Conservation (phyloP, 78 protist genomes). For the Dictyostelium capitatum region DNA sequence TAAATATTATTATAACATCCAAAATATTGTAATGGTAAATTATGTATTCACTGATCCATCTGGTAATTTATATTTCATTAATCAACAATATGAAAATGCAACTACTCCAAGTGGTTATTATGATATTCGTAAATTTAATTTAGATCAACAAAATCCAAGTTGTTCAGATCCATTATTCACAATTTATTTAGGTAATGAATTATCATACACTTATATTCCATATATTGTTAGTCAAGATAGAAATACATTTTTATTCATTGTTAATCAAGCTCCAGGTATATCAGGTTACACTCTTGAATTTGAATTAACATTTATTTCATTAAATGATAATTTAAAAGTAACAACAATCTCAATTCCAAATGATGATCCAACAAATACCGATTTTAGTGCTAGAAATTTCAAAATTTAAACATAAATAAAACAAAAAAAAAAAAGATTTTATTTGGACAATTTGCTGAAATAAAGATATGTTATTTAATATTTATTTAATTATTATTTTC, state of each 20-base stretch:
- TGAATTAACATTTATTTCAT: background rate
- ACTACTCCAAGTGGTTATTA: background rate
- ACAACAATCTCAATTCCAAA: background rate
- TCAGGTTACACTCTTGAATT: background rate
- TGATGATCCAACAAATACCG: background rate
- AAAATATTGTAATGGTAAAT: background rate
- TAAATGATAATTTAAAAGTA: background rate
- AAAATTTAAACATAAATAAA: too few species aligned
- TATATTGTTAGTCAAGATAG: background rate
- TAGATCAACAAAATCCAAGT: background rate
- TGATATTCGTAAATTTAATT: background rate
- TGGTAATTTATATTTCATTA: background rate
- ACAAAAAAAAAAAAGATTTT: too few species aligned
- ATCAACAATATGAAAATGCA: background rate
- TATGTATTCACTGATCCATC: background rate
- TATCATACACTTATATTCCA: background rate
- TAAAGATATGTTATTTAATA: too few species aligned
- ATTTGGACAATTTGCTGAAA: too few species aligned
- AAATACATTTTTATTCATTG: background rate
- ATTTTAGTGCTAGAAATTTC: too few species aligned
- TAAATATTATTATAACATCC: background rate
- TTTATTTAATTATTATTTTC: too few species aligned
- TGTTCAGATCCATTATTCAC: background rate
- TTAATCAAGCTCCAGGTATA: background rate
- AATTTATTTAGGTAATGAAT: background rate